Evolutionary conservation across 352 stramenopile genomes (phyloP).

Genomic region (Phytophthora idaei): DNA sequence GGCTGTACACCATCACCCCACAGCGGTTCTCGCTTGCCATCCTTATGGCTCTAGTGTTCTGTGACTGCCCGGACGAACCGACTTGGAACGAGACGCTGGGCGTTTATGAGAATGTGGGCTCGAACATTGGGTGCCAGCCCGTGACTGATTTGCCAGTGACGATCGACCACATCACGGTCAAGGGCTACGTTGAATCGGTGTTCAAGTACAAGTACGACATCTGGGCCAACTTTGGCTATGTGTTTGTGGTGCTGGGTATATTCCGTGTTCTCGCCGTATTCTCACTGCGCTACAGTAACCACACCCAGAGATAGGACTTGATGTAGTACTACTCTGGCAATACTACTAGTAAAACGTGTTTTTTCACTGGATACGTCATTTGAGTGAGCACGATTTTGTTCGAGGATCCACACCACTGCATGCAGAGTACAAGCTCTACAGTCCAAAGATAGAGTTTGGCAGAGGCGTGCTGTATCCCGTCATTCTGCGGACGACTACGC

Average conservation of each 20-base stretch:
- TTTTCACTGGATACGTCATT: too few species aligned
- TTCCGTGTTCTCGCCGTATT: constrained; percentile 39
- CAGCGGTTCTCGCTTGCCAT: constrained; percentile 40
- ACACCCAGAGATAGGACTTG: constrained; percentile 42
- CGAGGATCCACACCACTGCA: too few species aligned
- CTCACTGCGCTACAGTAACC: constrained; percentile 48
- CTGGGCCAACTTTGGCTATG: constrained; percentile 31
- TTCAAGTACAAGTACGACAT: constrained; percentile 45
- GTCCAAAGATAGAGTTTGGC: too few species aligned
- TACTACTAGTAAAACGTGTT: too few species aligned
- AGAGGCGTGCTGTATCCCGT: too few species aligned
- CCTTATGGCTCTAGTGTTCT: constrained; percentile 39
- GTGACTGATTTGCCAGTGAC: constrained; percentile 23
- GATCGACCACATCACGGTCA: constrained; percentile 24
- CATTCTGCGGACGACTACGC: too few species aligned
- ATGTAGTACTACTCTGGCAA: too few species aligned
- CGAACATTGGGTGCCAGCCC: constrained; percentile 15
- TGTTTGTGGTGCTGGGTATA: constrained; percentile 35
- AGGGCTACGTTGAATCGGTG: constrained; percentile 32
- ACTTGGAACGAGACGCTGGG: constrained; percentile 24
- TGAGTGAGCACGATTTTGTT: too few species aligned
- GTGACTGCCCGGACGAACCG: constrained; percentile 30
- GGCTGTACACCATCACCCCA: constrained; percentile 50
- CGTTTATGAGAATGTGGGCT: constrained; percentile 22
- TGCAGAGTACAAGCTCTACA: too few species aligned